These are phyloP conservation scores for Yamadazyma kitorensis DNA, from an alignment of 805 yeast genomes.

Conservation along the genomic window DNA sequence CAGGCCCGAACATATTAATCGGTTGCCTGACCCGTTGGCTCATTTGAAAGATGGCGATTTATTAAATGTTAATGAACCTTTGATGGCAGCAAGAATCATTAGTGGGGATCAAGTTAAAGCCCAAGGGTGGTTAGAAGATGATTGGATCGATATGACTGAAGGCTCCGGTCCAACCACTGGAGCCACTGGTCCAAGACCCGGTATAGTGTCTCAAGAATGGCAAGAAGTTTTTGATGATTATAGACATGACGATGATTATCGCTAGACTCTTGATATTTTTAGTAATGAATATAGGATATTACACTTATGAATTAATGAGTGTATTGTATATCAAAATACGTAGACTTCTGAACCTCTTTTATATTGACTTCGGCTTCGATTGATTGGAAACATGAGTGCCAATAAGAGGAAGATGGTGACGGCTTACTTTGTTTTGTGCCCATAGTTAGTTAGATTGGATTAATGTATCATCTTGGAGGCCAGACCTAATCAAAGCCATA, in stretches of 20 bases:
- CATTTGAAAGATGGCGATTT: constrained; percentile 41
- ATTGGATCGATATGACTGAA: constrained; percentile 7
- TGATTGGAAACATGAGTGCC: too few relatives aligned
- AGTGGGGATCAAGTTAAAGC: constrained; percentile 40
- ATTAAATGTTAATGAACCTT: constrained; percentile 26
- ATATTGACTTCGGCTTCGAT: too few relatives aligned
- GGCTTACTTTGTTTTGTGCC: too few relatives aligned
- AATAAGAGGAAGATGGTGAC: too few relatives aligned
- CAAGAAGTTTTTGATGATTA: constrained; percentile 43
- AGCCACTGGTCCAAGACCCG: constrained; percentile 4
- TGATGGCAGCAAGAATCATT: constrained; percentile 38
- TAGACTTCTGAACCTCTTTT: too few relatives aligned
- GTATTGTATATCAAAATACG: too few relatives aligned
- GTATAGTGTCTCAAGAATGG: constrained; percentile 23
- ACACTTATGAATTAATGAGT: too few relatives aligned
- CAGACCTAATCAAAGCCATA: too few relatives aligned
- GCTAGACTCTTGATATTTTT: too few relatives aligned
- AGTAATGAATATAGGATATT: too few relatives aligned
- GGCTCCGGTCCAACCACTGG: constrained; percentile 5
- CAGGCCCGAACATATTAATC: background rate
- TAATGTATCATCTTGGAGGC: too few relatives aligned
- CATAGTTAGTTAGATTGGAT: too few relatives aligned
- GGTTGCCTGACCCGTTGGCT: constrained; percentile 40
- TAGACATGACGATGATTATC: constrained; percentile 36
- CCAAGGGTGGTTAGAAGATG: constrained; percentile 36